A percentile compares a stretch with the other conserved stretches of the same genome.
phyloP scores from a whole-genome alignment of 345 rosid genomes.

The Hypericum perforatum region DNA sequence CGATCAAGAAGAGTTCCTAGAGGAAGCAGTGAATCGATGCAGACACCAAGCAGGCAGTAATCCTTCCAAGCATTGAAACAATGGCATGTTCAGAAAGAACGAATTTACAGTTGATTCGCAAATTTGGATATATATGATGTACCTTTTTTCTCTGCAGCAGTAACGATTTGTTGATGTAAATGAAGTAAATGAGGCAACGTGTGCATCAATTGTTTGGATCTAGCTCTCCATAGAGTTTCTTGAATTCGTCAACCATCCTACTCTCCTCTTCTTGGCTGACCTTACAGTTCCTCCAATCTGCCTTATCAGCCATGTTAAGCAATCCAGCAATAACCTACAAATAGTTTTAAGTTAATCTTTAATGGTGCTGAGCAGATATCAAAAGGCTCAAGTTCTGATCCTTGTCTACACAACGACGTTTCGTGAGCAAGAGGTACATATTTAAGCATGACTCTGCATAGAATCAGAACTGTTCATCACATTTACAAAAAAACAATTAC shows the following conservation, averaged over 20 bases:
- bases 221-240: slow-evolving; percentile 49
- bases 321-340: slow-evolving; percentile 84
- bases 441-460: not conserved
- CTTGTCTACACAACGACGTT: not conserved
- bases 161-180: no score
- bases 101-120: no score
- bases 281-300: slow-evolving; percentile 79
- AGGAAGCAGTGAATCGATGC: no score
- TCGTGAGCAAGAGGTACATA: not conserved
- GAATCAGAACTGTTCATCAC: not conserved
- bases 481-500: no score
- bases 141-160: no score
- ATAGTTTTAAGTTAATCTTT: not conserved
- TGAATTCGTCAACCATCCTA: slow-evolving; percentile 50
- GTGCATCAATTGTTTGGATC: slow-evolving; percentile 43
- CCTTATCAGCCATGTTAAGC: slow-evolving; percentile 64
- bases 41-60: no score
- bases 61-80: no score
- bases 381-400: not conserved
- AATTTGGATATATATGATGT: no score
- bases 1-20: no score
- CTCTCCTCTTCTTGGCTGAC: slow-evolving; percentile 66
- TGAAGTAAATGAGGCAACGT: no score
- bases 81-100: no score
- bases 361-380: no score